Base-by-base conservation (phyloP, 192 early-diverging fungal genomes). In the Rhizophagus sp. region DNA sequence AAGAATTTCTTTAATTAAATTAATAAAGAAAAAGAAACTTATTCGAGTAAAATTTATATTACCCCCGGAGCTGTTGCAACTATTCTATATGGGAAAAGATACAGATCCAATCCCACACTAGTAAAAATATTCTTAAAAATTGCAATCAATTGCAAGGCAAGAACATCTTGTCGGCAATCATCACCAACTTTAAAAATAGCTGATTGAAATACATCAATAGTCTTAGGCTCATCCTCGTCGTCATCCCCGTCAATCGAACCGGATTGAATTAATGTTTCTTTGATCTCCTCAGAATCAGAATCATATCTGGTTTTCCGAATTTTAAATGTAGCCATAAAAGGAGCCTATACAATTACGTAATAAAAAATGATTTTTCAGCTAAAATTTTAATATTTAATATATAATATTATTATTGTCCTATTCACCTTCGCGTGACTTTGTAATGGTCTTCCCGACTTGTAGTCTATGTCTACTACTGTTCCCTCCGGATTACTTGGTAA, bases 151-250 rank as follows among this genome's bases (percentile, higher is more conserved):
- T 99, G 98, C 68, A 99, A 84, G 4, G 98, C 97, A 79, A 99
- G 88, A 24, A 99, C 94, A 83, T 99, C 98, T 85, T 99, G 98
- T 39, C 98, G 92, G 86, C 98, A 99, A 86, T 99, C 97, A 79
- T 99, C 98, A 76, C 98, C 98, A 63, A 99, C 97, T 89, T 99
- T 99, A 90, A 99, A 99, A 76, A 99, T 99, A 1, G 96, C 93
- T 6, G 94, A 93, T 82, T 96, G 92, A 86, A 94, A 92, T 4
- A 91, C 87, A 79, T 89, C 82, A 25, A 87, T 79, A 1, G 87
- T 88, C 68, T 85, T 84, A 27, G 83, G 84, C 9, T 75, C 73
- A 4, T 81, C 41, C 11, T 84, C 75, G 67, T 79, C 75, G 0
- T 83, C 70, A 12, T 86, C 83, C 33, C 85, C 84, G 47, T 86